A percentile compares a stretch with the other conserved stretches of the same genome.
Evolutionary conservation across 2,329 filamentous ascomycete species (phyloP).

Genomic region (Botrytis squamosa): DNA sequence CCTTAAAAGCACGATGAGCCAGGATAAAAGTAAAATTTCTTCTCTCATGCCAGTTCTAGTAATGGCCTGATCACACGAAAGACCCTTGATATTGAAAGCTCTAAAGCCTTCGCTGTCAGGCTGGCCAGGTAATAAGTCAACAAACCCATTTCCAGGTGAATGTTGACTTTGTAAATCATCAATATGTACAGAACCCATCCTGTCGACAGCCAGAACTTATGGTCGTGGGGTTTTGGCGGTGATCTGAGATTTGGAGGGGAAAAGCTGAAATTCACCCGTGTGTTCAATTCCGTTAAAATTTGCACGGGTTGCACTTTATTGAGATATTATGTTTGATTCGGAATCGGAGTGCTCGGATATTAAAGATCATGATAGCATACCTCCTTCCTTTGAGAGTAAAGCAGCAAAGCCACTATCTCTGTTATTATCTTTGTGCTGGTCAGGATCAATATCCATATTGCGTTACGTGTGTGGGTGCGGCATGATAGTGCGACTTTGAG

Average conservation of each 20-base stretch:
- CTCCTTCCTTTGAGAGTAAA: background rate
- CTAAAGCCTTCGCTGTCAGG: slow-evolving; percentile 28
- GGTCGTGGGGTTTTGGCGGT: background rate
- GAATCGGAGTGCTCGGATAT: background rate
- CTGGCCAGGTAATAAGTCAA: slow-evolving; percentile 3
- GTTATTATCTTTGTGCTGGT: background rate
- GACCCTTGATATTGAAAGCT: slow-evolving; percentile 37
- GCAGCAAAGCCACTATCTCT: slow-evolving; percentile 1
- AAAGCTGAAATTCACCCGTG: background rate
- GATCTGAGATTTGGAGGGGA: background rate
- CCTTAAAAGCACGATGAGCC: slow-evolving; percentile 47
- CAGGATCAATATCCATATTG: slow-evolving; percentile 1
- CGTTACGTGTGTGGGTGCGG: background rate
- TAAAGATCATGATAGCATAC: background rate
- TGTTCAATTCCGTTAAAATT: background rate
- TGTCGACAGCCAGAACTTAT: slow-evolving; percentile 7
- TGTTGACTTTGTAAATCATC: slow-evolving; percentile 19
- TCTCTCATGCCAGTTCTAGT: slow-evolving; percentile 42
- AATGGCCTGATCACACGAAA: slow-evolving; percentile 32
- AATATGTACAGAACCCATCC: slow-evolving; percentile 22
- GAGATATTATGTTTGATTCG: background rate
- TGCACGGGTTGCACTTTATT: background rate
- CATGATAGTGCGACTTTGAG: slow-evolving; percentile 6
- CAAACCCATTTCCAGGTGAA: slow-evolving; percentile 17
- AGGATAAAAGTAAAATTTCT: slow-evolving; percentile 45